A percentile compares a stretch with the other conserved stretches of the same genome.
Evolutionary conservation across 768 basidiomycete genomes (phyloP).

Genomic region (Trametes gibbosa): DNA sequence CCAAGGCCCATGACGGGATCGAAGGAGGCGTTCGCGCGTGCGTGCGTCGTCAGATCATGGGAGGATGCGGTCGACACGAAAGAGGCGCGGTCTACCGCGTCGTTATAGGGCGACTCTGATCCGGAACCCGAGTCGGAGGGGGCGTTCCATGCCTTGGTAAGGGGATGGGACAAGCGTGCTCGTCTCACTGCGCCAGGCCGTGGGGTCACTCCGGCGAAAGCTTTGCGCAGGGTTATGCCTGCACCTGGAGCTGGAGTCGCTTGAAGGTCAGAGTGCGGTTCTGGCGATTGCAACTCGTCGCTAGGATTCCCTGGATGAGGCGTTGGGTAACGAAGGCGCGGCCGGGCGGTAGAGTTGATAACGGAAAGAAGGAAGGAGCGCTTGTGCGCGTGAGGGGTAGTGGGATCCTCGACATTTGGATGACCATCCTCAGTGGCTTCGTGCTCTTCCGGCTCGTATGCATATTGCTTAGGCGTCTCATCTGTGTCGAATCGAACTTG

Average conservation of each 20-base stretch:
- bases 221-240: constrained; percentile 41
- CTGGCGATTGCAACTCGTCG: constrained; percentile 12
- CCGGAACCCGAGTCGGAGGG: constrained; percentile 25
- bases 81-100: constrained; percentile 55
- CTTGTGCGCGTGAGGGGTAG: constrained; percentile 71
- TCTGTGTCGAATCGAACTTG: constrained; percentile 10
- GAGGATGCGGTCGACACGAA: constrained; percentile 84
- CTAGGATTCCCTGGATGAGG: constrained; percentile 47
- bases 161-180: constrained; percentile 59
- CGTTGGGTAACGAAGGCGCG: constrained; percentile 63
- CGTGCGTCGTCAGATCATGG: constrained; percentile 79
- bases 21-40: constrained; percentile 82
- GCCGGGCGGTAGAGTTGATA: constrained; percentile 78
- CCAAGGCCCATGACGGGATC: constrained; percentile 80
- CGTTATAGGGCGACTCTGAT: constrained; percentile 41
- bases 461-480: constrained; percentile 2
- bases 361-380: constrained; percentile 82
- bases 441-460: constrained; percentile 27
- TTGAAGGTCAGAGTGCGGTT: constrained; percentile 20
- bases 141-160: constrained; percentile 47
- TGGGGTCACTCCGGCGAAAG: constrained; percentile 66
- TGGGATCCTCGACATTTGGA: constrained; percentile 34
- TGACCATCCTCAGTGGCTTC: not conserved
- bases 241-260: constrained; percentile 35
- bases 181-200: constrained; percentile 44